Percentiles rank a stretch among this genome's conserved stretches.
Evolutionary conservation across 148 eudicot genomes (phyloP).

Genomic region (Hydrangea macrophylla): DNA sequence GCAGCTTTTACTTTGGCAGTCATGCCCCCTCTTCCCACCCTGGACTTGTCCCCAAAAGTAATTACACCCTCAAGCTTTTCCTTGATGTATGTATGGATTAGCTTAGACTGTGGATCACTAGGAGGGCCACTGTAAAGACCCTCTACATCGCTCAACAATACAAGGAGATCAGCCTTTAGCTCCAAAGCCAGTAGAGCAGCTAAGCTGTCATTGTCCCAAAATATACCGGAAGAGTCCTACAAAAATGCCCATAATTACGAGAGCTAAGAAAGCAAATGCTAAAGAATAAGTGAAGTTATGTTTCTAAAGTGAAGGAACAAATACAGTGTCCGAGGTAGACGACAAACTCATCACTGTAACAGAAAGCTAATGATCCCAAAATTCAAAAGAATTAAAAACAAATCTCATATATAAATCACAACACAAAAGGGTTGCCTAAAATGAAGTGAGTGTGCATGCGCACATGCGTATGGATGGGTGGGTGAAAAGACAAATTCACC

Average conservation of each 20-base stretch:
- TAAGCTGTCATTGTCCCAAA: slow-evolving; percentile 98
- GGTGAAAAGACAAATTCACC: no score
- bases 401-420: no score
- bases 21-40: slow-evolving; percentile 99
- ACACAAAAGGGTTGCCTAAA: neutral
- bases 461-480: neutral
- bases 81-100: slow-evolving; percentile 75
- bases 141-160: slow-evolving; percentile 93
- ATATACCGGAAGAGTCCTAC: slow-evolving; percentile 96
- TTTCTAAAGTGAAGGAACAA: no score
- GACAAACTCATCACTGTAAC: no score
- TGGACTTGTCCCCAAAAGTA: slow-evolving; percentile 94
- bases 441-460: neutral
- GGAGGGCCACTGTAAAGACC: slow-evolving; percentile 98
- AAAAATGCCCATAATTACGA: slow-evolving; percentile 23
- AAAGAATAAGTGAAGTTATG: no score
- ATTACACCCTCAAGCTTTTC: slow-evolving; percentile 71
- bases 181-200: slow-evolving; percentile 90
- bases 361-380: no score
- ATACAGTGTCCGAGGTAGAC: no score
- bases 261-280: no score
- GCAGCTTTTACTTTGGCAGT: slow-evolving; percentile 99
- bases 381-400: no score
- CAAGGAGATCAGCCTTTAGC: slow-evolving; percentile 90
- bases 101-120: slow-evolving; percentile 73